These are phyloP conservation scores for Leishmania gerbilli DNA, from an alignment of 208 protist genomes.

Conservation along the genomic window DNA sequence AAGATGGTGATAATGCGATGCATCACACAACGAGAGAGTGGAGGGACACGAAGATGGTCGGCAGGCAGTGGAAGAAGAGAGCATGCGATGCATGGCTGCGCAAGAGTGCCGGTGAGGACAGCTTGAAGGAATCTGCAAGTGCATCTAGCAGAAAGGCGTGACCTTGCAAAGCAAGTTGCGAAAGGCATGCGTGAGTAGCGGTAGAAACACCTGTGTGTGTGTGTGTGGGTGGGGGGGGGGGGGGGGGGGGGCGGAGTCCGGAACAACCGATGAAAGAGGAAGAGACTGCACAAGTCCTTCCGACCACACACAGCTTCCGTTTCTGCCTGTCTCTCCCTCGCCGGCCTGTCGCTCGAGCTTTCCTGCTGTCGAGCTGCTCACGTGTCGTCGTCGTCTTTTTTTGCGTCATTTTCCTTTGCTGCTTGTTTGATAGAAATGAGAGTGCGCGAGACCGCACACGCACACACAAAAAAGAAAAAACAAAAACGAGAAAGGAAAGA, in stretches of 20 bases:
- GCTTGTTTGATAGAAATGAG: slow-evolving; percentile 9
- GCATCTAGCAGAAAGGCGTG: not conserved
- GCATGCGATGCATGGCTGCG: not conserved
- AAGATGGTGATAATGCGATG: not conserved
- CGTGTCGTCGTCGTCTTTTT: too few relatives aligned
- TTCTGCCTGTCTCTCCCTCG: not conserved
- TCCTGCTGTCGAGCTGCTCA: not conserved
- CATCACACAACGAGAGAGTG: not conserved
- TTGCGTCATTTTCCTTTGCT: not conserved
- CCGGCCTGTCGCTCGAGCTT: not conserved
- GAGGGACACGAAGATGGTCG: not conserved
- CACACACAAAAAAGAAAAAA: not conserved
- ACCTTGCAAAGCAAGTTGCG: not conserved
- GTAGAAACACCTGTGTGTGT: not conserved
- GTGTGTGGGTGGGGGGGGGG: not conserved
- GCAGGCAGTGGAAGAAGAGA: not conserved
- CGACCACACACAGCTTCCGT: not conserved
- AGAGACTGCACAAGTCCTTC: not conserved
- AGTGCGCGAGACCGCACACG: not conserved
- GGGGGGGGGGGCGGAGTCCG: not conserved
- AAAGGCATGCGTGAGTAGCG: not conserved
- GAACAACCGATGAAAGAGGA: not conserved
- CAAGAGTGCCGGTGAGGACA: not conserved
- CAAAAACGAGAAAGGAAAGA: slow-evolving; percentile 15
- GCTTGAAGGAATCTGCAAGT: not conserved